phyloP scores from a whole-genome alignment of 176 grass and related monocot genomes.

The Oryza longistaminata region DNA sequence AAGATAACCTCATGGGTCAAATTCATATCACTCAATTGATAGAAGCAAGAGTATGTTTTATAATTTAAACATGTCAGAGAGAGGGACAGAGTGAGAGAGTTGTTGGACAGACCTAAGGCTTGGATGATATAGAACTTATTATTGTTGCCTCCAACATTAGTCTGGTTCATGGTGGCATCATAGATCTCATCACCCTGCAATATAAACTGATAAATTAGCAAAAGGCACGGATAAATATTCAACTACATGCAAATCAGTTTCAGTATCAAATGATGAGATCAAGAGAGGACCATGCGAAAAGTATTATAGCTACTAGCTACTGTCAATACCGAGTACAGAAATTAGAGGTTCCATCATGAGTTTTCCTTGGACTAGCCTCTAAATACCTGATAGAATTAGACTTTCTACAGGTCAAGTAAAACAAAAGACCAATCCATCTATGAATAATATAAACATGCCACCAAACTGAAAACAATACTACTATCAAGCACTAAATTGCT shows the following conservation, averaged over 20 bases:
- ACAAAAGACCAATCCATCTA: neutral
- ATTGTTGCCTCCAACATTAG: constrained; percentile 53
- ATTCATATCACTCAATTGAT: constrained; percentile 1
- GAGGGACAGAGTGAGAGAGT: neutral
- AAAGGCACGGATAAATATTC: constrained; percentile 9
- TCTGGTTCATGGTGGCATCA: constrained; percentile 92
- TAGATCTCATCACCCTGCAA: constrained; percentile 86
- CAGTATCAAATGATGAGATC: too few species aligned
- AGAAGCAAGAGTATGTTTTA: neutral
- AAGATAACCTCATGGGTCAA: constrained; percentile 26
- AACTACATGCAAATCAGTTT: too few species aligned
- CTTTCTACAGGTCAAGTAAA: too few species aligned
- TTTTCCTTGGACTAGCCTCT: too few species aligned
- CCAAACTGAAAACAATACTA: neutral
- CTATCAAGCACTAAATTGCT: neutral
- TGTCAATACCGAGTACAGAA: too few species aligned
- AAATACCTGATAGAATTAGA: too few species aligned
- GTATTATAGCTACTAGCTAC: too few species aligned
- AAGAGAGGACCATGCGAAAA: neutral
- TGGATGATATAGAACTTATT: too few species aligned
- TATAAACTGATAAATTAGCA: constrained; percentile 22
- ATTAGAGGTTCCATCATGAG: too few species aligned
- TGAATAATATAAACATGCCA: neutral
- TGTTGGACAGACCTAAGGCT: too few species aligned
- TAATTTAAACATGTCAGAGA: neutral